phyloP scores from a whole-genome alignment of 768 basidiomycete species.

The Auricularia sp. region DNA sequence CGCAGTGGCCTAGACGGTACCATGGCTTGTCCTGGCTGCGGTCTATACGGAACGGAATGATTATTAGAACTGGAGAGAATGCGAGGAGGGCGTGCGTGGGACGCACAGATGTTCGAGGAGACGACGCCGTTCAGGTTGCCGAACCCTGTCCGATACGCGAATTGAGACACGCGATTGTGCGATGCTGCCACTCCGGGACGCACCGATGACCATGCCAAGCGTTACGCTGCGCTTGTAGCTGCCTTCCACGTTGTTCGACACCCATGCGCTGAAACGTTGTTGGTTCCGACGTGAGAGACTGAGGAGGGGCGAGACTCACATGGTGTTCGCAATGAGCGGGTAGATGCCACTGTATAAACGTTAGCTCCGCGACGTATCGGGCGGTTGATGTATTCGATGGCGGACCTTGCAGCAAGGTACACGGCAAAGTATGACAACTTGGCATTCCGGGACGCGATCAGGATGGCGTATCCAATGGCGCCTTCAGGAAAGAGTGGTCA shows the following conservation, averaged over 20 bases:
- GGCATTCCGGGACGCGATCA: slow-evolving; percentile 49
- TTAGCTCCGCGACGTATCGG: neutral
- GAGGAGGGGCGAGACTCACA: slow-evolving; percentile 26
- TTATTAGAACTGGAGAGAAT: slow-evolving; percentile 11
- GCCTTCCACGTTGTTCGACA: slow-evolving; percentile 65
- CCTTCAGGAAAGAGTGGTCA: slow-evolving; percentile 21
- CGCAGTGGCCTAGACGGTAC: slow-evolving; percentile 58
- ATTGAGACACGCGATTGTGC: slow-evolving; percentile 30
- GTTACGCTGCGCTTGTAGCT: slow-evolving; percentile 66
- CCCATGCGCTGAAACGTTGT: slow-evolving; percentile 43
- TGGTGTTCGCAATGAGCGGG: slow-evolving; percentile 56
- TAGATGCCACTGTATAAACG: slow-evolving; percentile 51
- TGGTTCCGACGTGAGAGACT: slow-evolving; percentile 10
- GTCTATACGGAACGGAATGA: slow-evolving; percentile 26
- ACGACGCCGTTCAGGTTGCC: slow-evolving; percentile 72
- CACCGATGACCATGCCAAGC: slow-evolving; percentile 51
- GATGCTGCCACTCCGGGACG: slow-evolving; percentile 13
- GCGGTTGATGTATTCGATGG: slow-evolving; percentile 5
- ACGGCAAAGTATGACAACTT: slow-evolving; percentile 63
- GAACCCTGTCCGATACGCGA: slow-evolving; percentile 5
- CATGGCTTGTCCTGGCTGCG: slow-evolving; percentile 55
- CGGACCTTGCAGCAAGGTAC: slow-evolving; percentile 58
- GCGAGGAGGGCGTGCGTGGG: neutral
- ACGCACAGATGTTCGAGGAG: slow-evolving; percentile 59
- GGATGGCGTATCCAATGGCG: slow-evolving; percentile 58